A percentile compares a stretch with the other conserved stretches of the same genome.
Conservation (phyloP, 176 grass and related monocot species). For the Pharus latifolius region DNA sequence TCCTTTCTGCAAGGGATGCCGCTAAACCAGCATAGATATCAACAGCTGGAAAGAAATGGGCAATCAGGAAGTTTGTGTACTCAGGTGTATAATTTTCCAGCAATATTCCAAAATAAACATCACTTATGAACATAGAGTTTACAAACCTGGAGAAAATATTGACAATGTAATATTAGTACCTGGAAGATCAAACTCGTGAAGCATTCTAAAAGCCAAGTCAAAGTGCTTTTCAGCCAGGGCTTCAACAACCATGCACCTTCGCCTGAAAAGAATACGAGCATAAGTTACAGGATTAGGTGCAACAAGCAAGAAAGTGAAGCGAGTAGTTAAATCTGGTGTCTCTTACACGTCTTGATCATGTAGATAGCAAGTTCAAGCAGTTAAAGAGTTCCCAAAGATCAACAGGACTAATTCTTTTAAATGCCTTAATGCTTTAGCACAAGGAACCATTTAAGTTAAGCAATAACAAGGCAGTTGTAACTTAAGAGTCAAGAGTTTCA, state of each 20-base stretch:
- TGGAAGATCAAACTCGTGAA: slow-evolving; percentile 88
- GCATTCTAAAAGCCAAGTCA: slow-evolving; percentile 83
- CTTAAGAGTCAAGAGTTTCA: not conserved
- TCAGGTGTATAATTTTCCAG: not conserved
- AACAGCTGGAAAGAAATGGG: slow-evolving; percentile 55
- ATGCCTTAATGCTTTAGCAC: not conserved
- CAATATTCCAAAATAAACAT: not conserved
- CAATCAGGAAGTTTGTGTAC: not conserved
- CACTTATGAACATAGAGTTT: not conserved
- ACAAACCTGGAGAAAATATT: slow-evolving; percentile 14
- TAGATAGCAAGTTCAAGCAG: not conserved
- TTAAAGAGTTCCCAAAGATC: not conserved
- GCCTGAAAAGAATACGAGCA: slow-evolving; percentile 39
- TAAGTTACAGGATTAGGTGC: not conserved
- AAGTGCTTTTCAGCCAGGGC: slow-evolving; percentile 91
- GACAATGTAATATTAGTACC: slow-evolving; percentile 33
- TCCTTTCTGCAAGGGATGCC: slow-evolving; percentile 78
- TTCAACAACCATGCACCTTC: slow-evolving; percentile 87
- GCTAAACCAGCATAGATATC: slow-evolving; percentile 93
- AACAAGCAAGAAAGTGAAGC: not conserved
- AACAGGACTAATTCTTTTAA: not conserved
- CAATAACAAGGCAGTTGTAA: not conserved
- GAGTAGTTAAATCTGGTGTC: not conserved
- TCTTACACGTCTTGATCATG: not conserved
- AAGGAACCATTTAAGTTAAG: not conserved